Evolutionary conservation across 1,284 basidiomycete species (phyloP).

Genomic region (Malassezia furfur): DNA sequence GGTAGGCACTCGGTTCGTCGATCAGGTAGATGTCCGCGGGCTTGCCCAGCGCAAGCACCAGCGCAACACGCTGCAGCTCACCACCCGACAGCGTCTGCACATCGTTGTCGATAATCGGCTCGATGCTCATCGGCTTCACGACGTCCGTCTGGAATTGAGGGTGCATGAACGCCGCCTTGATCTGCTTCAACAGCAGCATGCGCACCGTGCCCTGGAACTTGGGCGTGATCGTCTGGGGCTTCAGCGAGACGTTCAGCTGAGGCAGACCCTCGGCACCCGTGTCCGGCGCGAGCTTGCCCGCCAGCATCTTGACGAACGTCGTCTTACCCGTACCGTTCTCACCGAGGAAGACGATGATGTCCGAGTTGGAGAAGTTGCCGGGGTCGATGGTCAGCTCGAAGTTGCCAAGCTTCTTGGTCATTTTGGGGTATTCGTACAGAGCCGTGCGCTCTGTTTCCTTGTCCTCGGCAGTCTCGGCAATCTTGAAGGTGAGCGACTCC

Average conservation of each 20-base stretch:
- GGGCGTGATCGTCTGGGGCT: constrained; percentile 48
- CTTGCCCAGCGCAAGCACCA: constrained; percentile 46
- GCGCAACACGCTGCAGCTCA: constrained; percentile 46
- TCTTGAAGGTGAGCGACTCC: constrained; percentile 46
- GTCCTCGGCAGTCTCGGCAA: constrained; percentile 46
- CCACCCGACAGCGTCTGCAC: constrained; percentile 47
- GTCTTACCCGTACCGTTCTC: constrained; percentile 49
- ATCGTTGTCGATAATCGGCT: constrained; percentile 47
- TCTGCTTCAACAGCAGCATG: constrained; percentile 47
- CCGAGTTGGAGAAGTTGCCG: constrained; percentile 44
- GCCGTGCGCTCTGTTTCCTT: constrained; percentile 34
- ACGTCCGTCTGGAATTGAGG: constrained; percentile 49
- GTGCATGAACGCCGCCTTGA: constrained; percentile 48
- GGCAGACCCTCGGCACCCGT: constrained; percentile 38
- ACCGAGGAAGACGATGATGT: constrained; percentile 48
- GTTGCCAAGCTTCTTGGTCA: constrained; percentile 45
- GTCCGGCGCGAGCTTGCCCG: constrained; percentile 46
- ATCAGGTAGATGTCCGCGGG: constrained; percentile 47
- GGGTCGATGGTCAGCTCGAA: constrained; percentile 44
- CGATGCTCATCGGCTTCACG: constrained; percentile 47
- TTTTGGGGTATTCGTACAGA: constrained; percentile 39
- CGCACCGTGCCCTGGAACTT: constrained; percentile 48
- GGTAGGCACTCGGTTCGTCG: constrained; percentile 47
- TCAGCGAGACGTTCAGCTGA: constrained; percentile 45
- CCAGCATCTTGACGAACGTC: constrained; percentile 48